These are phyloP conservation scores for Lactuca saligna DNA, from an alignment of 129 eudicot species.

Conservation along the genomic window DNA sequence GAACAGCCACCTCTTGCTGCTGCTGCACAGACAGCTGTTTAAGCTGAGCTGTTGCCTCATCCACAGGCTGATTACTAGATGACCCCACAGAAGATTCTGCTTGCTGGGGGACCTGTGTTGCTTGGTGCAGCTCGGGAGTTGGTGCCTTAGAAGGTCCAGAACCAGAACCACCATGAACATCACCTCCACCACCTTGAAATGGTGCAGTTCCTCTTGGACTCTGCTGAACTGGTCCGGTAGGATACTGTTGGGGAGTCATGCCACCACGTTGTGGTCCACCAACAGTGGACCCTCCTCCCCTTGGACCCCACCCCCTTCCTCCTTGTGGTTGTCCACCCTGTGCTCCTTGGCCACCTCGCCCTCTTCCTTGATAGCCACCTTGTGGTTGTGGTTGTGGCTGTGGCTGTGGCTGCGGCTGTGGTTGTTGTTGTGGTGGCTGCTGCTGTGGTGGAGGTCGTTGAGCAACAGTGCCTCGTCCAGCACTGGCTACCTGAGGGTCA, in stretches of 20 bases:
- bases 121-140: constrained; percentile 99
- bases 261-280: constrained; percentile 41
- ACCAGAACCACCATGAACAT: constrained; percentile 46
- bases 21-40: constrained; percentile 32
- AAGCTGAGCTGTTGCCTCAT: constrained; percentile 38
- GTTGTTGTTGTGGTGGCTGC: constrained; percentile 17
- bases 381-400: constrained; percentile 28
- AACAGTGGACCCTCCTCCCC: constrained; percentile 37
- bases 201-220: constrained; percentile 56
- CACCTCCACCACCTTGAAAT: constrained; percentile 58
- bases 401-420: constrained; percentile 12
- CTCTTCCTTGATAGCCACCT: constrained; percentile 49
- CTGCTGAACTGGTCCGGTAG: constrained; percentile 31
- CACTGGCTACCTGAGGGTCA: constrained; percentile 45
- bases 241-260: constrained; percentile 24
- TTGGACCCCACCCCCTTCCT: constrained; percentile 55
- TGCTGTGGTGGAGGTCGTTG: constrained; percentile 20
- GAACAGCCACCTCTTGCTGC: constrained; percentile 43
- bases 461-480: constrained; percentile 41
- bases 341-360: constrained; percentile 40
- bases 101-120: constrained; percentile 69
- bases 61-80: constrained; percentile 31
- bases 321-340: constrained; percentile 41
- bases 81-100: constrained; percentile 55
- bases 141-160: constrained; percentile 67